phyloP scores from a whole-genome alignment of 495 filamentous ascomycete genomes.

The Penicillium ochrochloron region DNA sequence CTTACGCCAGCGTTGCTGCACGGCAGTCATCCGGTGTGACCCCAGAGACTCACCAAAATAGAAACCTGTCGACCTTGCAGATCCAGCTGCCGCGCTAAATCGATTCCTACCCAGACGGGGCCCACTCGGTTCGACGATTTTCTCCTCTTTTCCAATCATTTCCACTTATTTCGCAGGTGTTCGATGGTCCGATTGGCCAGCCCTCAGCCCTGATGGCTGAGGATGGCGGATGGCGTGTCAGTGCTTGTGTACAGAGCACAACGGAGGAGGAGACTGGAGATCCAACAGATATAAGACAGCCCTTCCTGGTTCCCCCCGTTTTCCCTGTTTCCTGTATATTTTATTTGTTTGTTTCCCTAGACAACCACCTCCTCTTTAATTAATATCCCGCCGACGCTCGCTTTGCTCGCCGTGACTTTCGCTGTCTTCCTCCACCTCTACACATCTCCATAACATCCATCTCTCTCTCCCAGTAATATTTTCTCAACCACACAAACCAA shows the following conservation, averaged over 20 bases:
- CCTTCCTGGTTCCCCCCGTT: not conserved
- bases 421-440: not conserved
- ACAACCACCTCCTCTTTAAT: constrained; percentile 13
- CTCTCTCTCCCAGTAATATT: constrained; percentile 8
- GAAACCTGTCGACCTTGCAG: constrained; percentile 32
- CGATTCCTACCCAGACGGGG: constrained; percentile 14
- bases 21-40: constrained; percentile 28
- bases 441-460: constrained; percentile 6
- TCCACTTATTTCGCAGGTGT: not conserved
- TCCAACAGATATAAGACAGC: constrained; percentile 17
- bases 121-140: constrained; percentile 1
- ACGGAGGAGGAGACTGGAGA: not conserved
- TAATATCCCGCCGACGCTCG: constrained; percentile 15
- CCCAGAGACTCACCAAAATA: constrained; percentile 33
- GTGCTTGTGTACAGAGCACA: constrained; percentile 1
- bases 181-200: not conserved
- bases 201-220: not conserved
- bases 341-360: constrained; percentile 21
- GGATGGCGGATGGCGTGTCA: constrained; percentile 16
- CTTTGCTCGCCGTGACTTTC: constrained; percentile 9
- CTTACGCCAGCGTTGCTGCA: constrained; percentile 27
- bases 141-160: constrained; percentile 7
- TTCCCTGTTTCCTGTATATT: constrained; percentile 2
- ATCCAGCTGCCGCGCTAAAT: constrained; percentile 26
- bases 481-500: constrained; percentile 13